A percentile compares a stretch with the other conserved stretches of the same genome.
These are phyloP conservation scores for Carex myosuroides DNA, from an alignment of 176 grass and related monocot species.

Conservation along the genomic window DNA sequence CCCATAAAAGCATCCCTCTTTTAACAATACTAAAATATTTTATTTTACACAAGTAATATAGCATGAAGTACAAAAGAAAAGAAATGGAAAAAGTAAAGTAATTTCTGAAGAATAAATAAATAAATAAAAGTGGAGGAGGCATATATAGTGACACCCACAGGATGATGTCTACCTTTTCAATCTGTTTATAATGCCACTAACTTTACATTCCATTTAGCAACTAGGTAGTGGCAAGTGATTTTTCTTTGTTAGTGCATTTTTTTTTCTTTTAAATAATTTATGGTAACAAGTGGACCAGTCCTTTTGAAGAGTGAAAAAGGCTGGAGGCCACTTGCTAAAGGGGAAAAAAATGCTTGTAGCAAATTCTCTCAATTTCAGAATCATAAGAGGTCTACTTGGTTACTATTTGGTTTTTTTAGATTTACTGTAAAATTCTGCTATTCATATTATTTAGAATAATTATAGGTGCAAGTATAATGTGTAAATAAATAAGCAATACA, in stretches of 20 bases:
- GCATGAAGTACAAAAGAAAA: background rate
- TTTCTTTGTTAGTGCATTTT: background rate
- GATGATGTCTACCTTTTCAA: constrained; percentile 1
- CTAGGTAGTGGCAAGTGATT: background rate
- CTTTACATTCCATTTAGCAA: constrained; percentile 9
- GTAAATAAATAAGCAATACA: background rate
- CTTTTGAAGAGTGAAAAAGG: background rate
- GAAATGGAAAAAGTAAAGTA: background rate
- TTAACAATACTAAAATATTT: background rate
- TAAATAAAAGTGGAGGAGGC: constrained; percentile 14
- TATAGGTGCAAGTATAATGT: background rate
- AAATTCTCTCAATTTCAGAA: background rate
- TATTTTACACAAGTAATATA: background rate
- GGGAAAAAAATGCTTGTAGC: too few relatives aligned
- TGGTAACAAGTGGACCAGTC: background rate
- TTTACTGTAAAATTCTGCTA: background rate
- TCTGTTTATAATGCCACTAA: constrained; percentile 6
- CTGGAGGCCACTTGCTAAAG: background rate
- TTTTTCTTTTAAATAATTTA: background rate
- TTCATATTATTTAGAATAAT: background rate
- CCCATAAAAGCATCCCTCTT: too few relatives aligned
- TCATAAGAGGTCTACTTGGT: background rate
- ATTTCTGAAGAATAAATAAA: constrained; percentile 8
- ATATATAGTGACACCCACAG: constrained; percentile 8
- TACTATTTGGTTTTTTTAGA: background rate